A percentile compares a stretch with the other conserved stretches of the same genome.
phyloP scores from a whole-genome alignment of 2,329 filamentous ascomycete species.

The Aspergillus unguis region DNA sequence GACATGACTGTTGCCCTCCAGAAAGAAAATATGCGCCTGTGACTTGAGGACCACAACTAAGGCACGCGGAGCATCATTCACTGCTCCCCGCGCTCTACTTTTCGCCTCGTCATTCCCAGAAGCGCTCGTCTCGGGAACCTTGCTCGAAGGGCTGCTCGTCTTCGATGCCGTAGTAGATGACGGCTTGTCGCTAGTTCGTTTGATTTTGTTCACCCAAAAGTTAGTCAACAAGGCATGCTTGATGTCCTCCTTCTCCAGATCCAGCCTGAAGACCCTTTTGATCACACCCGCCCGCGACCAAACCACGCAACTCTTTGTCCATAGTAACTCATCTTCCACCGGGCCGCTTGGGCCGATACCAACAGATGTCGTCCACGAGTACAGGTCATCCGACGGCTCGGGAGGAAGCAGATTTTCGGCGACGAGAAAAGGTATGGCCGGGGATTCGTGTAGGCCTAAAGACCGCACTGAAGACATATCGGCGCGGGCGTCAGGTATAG shows the following conservation, averaged over 20 bases:
- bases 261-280: conserved; percentile 80
- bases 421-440: conserved; percentile 77
- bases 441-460: conserved; percentile 84
- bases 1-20: conserved; percentile 82
- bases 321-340: conserved; percentile 74
- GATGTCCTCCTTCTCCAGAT: conserved; percentile 80
- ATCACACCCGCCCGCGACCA: conserved; percentile 87
- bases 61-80: conserved; percentile 52
- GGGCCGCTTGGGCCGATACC: conserved; percentile 42
- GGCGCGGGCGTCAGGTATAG: conserved; percentile 22
- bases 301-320: conserved; percentile 71
- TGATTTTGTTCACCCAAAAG: conserved; percentile 58
- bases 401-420: conserved; percentile 71
- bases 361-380: conserved; percentile 68
- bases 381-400: conserved; percentile 61
- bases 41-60: conserved; percentile 89
- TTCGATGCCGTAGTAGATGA: conserved; percentile 2
- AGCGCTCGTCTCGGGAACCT: conserved; percentile 13
- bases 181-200: conserved; percentile 14
- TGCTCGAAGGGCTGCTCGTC: conserved; percentile 8
- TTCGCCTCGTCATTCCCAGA: conserved; percentile 23
- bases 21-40: conserved; percentile 89
- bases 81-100: conserved; percentile 14
- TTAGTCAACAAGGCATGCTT: conserved; percentile 81
- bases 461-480: conserved; percentile 88